Evolutionary conservation across 176 grass and related monocot species (phyloP), one percentile per base, ranked within the genome.

Genomic region (Olyra latifolia): DNA sequence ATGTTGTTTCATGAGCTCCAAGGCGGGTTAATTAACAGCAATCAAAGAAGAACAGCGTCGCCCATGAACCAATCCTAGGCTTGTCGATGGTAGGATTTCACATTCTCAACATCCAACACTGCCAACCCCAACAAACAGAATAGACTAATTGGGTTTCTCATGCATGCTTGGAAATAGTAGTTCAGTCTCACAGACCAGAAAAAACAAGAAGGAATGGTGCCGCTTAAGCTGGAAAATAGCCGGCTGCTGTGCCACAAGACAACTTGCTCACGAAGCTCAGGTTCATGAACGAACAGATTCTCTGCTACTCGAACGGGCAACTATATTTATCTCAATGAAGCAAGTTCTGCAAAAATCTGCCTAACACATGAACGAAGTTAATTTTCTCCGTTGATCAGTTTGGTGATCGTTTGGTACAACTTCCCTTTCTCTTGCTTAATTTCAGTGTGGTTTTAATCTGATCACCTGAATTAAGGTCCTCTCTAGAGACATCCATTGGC

Each of bases 401-500:
- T 25, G 10, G 27, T 54, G 29, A 4, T 30, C 11, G 1, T 57
- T 8, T 44, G 15, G 6, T n/a, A 16, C 24, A 4, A 30, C 0
- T 13, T 24, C 4, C 24, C 46, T 41, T 25, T 22, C 6, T 10
- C 11, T 25, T 4, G 19, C 22, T 56, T n/a, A n/a, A n/a, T n/a
- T 10, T 59, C 24, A 46, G 10, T 69, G 49, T 30, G 12, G 30
- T 16, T 35, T 16, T 17, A 43, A 17, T 6, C 32, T 19, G 42
- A 62, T 60, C 38, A 8, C 41, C 10, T 47, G 53, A 69, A n/a
- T n/a, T n/a, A n/a, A 3, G 9, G 53, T 14, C 30, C 30, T 53
- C 29, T 74, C 80, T 15, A 42, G 57, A 82, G 64, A 4, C 74
- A 20, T 71, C 74, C 62, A 80, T 27, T 46, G 59, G 11, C 11